Base-by-base conservation (phyloP, 169 alveolate genomes). In the Theileria luwenshuni region DNA sequence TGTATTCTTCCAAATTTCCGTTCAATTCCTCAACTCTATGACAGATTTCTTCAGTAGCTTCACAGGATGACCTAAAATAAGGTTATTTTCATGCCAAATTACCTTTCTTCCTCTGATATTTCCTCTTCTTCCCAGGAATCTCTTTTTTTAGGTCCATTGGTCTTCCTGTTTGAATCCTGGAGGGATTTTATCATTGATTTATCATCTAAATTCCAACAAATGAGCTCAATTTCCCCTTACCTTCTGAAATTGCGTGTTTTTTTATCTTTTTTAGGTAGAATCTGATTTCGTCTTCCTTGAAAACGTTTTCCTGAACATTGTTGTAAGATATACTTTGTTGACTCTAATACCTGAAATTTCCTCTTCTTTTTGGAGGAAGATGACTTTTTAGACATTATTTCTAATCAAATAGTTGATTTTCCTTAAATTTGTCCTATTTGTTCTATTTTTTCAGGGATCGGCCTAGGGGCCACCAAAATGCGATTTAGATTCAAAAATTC, bases 221-320 rank as follows among this genome's bases (percentile, higher is more conserved):
- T 23, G 1, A 2, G 7, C 41, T 13, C 0, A 43, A 45, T 13
- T 32, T 35, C 2, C 25, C 41, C 30, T 19, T 23, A 76, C 85
- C 35, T 71, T 56, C 48, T 49, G 79, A 70, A 43, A 83, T 19
- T 43, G 48, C 49, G 19, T 25, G 48, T 28, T 61, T 41, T 32
- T 45, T 74, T 35, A 38, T 38, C 27, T 76, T 62, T 19, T 25
- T n/a, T 15, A 73, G 23, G 21, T 76, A 76, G 21, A 28, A 21
- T 30, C 17, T 27, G 6, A 64, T 58, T 27, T 38, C 89, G 27
- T 83, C 56, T 13, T 38, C 21, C 42, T 63, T 64, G 38, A 54
- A 62, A 0, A 10, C 6, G 3, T 19, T 49, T 38, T 54, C 90
- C 28, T 33, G 30, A 1, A 60, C 10, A 28, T 38, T 28, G 27